Evolutionary conservation across 1,284 basidiomycete genomes (phyloP), one percentile per base, ranked within the genome.

Genomic region (Ceratobasidium sp.): DNA sequence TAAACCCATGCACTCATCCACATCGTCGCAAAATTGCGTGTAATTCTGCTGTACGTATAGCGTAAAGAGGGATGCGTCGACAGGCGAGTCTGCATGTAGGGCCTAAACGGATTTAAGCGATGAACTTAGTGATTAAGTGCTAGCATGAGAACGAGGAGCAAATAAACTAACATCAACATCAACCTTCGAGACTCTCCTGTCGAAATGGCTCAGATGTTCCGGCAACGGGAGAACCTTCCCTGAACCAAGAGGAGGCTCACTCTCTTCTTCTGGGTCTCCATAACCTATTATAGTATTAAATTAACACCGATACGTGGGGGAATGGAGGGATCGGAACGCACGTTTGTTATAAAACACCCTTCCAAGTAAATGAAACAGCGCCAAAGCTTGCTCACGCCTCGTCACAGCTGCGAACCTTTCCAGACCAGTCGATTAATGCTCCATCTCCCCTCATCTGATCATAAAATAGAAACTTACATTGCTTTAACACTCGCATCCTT

Each of bases 291-390:
- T 36, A 50, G 19, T 27, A 64, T 33, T 47, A 17, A 51, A 44
- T 33, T 33, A 51, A 44, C 6, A 41, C 31, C 71, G 14, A 31
- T 29, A n/a, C n/a, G n/a, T 19, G 19, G 17, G 14, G 27, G 19
- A 29, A 8, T 17, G 44, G 36, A 54, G 2, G 29, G 0, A 31
- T 41, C 57, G 9, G 2, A n/a, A 83, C 89, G 75, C 75, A 95
- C 97, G 89, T 83, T 99, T 99, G 82, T 98, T 99, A 82, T 97
- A 99, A 64, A 99, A 83, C 1, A 99, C 88, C 83, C 94, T 97
- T 6, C 97, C 98, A 47, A 99, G 84, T 7, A 98, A 85, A 83
- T 99, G 98, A 80, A 99, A 99, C 50, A 99, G 84, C 1, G 89
- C 91, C 9, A 99, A 84, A 73, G 91, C 93, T 78, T 95, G 92